phyloP scores from a whole-genome alignment of 164 flowering plant species.

The Aristolochia californica region DNA sequence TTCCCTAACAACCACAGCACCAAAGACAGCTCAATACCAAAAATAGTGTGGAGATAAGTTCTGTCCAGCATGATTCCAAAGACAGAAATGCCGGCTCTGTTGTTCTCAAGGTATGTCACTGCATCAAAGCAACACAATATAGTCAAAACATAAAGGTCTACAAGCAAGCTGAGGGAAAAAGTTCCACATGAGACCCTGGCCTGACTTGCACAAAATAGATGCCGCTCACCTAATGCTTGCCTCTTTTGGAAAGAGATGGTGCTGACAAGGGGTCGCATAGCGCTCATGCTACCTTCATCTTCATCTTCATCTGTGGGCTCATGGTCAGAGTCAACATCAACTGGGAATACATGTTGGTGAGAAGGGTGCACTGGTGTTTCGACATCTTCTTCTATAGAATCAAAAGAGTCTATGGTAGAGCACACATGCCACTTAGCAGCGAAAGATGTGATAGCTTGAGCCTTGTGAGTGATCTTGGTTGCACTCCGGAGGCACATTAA shows the following conservation, averaged over 20 bases:
- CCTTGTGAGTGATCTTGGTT: constrained; percentile 90
- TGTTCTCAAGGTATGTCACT: constrained; percentile 91
- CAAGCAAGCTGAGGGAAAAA: neutral
- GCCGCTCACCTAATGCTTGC: constrained; percentile 57
- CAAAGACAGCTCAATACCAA: constrained; percentile 62
- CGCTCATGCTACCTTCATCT: constrained; percentile 39
- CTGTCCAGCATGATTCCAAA: constrained; percentile 84
- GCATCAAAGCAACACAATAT: constrained; percentile 11
- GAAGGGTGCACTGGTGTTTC: constrained; percentile 34
- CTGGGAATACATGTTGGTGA: neutral
- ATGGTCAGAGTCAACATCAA: constrained; percentile 24
- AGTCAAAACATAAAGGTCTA: neutral
- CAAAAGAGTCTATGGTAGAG: constrained; percentile 67
- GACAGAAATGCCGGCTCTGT: constrained; percentile 77
- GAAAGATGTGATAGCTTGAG: constrained; percentile 56
- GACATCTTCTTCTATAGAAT: constrained; percentile 10
- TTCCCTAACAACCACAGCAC: constrained; percentile 90
- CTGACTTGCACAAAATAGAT: neutral
- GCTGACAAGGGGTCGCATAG: constrained; percentile 37
- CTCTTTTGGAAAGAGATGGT: constrained; percentile 71
- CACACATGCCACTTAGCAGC: constrained; percentile 92
- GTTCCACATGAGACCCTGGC: no score
- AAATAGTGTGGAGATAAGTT: constrained; percentile 56
- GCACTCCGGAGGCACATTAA: constrained; percentile 64
- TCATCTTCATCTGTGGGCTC: constrained; percentile 52